A percentile compares a stretch with the other conserved stretches of the same genome.
Evolutionary conservation across 2,329 filamentous ascomycete genomes (phyloP).

Genomic region (Colletotrichum viniferum): DNA sequence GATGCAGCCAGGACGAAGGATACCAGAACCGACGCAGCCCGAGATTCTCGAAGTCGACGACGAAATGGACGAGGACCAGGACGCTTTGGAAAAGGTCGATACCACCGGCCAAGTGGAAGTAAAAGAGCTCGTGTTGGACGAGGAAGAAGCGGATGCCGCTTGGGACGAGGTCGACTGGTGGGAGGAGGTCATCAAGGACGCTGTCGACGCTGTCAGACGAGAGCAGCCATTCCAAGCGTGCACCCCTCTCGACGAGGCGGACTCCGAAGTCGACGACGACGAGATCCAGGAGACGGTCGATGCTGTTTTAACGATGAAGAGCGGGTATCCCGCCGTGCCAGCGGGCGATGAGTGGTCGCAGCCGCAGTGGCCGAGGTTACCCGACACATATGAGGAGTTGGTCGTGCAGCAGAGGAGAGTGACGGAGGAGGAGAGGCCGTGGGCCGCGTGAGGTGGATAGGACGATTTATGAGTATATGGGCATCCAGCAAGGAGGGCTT

Average conservation of each 20-base stretch:
- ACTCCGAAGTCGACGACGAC: constrained; percentile 19
- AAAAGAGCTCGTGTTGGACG: not conserved
- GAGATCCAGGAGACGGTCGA: constrained; percentile 18
- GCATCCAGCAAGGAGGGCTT: not conserved
- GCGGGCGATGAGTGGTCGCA: constrained; percentile 18
- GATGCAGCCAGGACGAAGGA: not conserved
- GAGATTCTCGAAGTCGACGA: not conserved
- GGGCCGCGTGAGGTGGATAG: not conserved
- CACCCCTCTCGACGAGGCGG: constrained; percentile 17
- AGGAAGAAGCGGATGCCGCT: not conserved
- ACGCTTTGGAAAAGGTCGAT: not conserved
- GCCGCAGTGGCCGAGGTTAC: constrained; percentile 17
- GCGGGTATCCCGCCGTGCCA: constrained; percentile 7
- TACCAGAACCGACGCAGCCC: not conserved
- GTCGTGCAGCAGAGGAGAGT: constrained; percentile 12
- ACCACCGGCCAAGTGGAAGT: not conserved
- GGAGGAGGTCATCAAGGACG: constrained; percentile 18
- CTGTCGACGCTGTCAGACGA: constrained; percentile 12
- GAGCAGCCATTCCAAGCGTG: constrained; percentile 12
- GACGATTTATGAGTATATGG: not conserved
- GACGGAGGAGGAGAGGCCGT: not conserved
- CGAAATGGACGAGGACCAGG: not conserved
- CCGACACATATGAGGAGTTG: constrained; percentile 20
- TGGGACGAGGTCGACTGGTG: constrained; percentile 20
- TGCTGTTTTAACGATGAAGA: constrained; percentile 5